These are phyloP conservation scores for Knufia fluminis DNA, from an alignment of 2,329 filamentous ascomycete species.

Conservation along the genomic window DNA sequence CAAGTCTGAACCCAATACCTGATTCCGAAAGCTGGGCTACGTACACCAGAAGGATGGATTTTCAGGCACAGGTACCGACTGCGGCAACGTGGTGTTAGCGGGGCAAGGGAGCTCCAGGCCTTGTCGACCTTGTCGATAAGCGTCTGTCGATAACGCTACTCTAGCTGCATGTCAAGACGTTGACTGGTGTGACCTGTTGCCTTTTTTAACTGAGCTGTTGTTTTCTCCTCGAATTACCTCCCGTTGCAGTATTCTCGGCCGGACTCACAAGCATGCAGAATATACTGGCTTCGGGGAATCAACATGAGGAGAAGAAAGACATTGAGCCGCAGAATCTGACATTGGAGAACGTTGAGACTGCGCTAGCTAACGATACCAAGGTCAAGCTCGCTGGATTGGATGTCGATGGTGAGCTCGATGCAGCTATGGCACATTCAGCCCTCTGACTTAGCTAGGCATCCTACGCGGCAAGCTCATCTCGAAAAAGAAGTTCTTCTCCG, in stretches of 20 bases:
- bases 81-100: not conserved
- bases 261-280: conserved; percentile 1
- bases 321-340: conserved; percentile 40
- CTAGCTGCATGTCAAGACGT: too few species aligned
- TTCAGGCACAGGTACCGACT: not conserved
- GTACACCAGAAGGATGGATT: not conserved
- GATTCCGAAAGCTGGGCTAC: not conserved
- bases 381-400: conserved; percentile 86
- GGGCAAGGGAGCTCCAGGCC: not conserved
- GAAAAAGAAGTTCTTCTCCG: conserved; percentile 83
- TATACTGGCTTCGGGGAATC: not conserved
- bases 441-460: conserved; percentile 31
- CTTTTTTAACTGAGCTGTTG: too few species aligned
- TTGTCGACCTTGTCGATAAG: too few species aligned
- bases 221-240: too few species aligned
- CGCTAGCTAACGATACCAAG: conserved; percentile 62
- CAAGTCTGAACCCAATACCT: not conserved
- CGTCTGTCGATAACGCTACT: too few species aligned
- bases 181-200: too few species aligned
- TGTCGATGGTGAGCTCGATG: conserved; percentile 55
- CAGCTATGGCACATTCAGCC: not conserved
- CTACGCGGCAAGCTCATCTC: conserved; percentile 84
- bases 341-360: conserved; percentile 52
- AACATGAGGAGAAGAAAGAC: conserved; percentile 4
- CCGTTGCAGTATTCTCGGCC: too few species aligned